Evolutionary conservation across 2,329 filamentous ascomycete species (phyloP).

Genomic region (Aphanocladium album): DNA sequence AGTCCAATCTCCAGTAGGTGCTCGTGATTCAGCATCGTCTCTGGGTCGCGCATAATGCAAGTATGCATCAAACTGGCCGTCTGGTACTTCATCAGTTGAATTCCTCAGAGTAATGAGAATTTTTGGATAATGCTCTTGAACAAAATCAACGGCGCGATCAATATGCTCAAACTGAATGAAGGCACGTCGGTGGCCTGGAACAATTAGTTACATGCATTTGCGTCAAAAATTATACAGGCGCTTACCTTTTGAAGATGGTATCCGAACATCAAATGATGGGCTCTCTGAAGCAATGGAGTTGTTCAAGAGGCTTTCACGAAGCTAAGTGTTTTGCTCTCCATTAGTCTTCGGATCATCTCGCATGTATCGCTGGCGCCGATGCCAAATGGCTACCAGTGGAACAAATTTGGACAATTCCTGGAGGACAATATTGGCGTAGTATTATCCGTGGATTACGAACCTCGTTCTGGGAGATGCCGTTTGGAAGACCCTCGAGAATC

Average conservation of each 20-base stretch:
- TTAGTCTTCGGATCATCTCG: constrained; percentile 11
- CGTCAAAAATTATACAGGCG: neutral
- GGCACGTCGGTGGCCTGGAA: constrained; percentile 34
- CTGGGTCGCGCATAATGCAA: constrained; percentile 38
- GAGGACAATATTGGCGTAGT: constrained; percentile 12
- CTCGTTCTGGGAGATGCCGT: constrained; percentile 45
- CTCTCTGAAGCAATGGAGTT: constrained; percentile 31
- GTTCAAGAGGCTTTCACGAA: constrained; percentile 32
- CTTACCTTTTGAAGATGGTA: constrained; percentile 31
- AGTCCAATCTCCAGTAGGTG: constrained; percentile 26
- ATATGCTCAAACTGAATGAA: constrained; percentile 39
- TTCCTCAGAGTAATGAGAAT: constrained; percentile 31
- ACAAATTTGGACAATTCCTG: constrained; percentile 15
- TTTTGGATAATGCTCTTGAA: constrained; percentile 39
- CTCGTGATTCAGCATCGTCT: constrained; percentile 28
- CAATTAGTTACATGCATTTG: constrained; percentile 8
- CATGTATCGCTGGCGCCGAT: constrained; percentile 3
- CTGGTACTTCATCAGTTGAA: constrained; percentile 34
- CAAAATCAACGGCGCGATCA: constrained; percentile 35
- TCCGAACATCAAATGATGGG: constrained; percentile 33
- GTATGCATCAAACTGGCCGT: constrained; percentile 32
- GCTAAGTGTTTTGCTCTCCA: constrained; percentile 21
- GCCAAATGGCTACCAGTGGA: constrained; percentile 1
- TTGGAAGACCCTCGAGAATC: constrained; percentile 50
- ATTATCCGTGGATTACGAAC: constrained; percentile 32